Evolutionary conservation across 2,329 filamentous ascomycete species (phyloP).

Genomic region (Cordyceps cicadae): DNA sequence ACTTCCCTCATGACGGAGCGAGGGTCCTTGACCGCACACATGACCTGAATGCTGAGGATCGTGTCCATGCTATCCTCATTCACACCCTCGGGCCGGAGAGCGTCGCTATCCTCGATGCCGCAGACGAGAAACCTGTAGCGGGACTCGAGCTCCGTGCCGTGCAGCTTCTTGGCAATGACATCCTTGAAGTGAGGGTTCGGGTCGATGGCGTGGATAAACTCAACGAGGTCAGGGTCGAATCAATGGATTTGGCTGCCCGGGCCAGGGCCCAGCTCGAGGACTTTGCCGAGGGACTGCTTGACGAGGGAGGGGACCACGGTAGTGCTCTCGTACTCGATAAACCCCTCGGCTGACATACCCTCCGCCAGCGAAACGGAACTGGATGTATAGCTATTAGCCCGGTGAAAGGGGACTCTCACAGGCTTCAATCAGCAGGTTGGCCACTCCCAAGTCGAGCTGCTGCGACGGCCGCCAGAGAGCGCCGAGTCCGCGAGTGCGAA

Average conservation of each 20-base stretch:
- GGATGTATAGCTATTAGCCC: not conserved
- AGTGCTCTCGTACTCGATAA: conserved; percentile 7
- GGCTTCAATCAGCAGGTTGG: conserved; percentile 4
- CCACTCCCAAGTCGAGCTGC: not conserved
- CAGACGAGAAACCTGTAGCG: too few species aligned
- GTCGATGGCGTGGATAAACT: conserved; percentile 29
- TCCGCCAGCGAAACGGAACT: not conserved
- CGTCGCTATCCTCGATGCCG: too few species aligned
- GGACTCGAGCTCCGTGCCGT: too few species aligned
- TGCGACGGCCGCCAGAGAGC: conserved; percentile 1
- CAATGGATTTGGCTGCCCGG: conserved; percentile 34
- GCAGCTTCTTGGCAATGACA: too few species aligned
- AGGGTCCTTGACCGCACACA: too few species aligned
- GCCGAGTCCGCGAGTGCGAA: not conserved
- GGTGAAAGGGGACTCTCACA: not conserved
- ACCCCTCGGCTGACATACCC: not conserved
- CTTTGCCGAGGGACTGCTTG: conserved; percentile 8
- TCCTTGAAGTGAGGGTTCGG: too few species aligned
- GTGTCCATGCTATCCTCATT: too few species aligned
- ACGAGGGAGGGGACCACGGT: conserved; percentile 6
- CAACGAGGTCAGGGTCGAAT: conserved; percentile 25
- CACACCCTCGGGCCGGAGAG: too few species aligned
- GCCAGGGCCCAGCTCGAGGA: conserved; percentile 37
- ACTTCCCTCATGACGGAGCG: too few species aligned
- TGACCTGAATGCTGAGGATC: too few species aligned